Evolutionary conservation across 2,329 filamentous ascomycete species (phyloP), one percentile per base, ranked within the genome.

Genomic region (Fusarium napiforme): DNA sequence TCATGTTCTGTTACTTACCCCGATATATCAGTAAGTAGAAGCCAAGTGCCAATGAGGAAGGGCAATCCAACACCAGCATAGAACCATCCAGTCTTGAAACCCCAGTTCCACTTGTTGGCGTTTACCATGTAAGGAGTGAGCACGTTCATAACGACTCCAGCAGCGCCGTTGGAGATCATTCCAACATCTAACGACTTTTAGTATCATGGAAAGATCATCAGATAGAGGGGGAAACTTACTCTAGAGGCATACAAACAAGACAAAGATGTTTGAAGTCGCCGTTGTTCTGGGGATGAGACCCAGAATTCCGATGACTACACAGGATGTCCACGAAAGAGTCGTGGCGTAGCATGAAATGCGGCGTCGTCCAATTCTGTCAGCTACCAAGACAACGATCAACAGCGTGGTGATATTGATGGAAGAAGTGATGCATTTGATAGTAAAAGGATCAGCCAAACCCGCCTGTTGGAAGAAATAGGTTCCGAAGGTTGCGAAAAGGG

Each of bases 91-190:
- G 80, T 77, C 57, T 81, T 81, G 39, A 79, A 75, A 0, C 77
- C 77, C 79, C 79, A 82, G 46, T 79, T 75, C 63, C 78, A 80
- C 55, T 79, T 69, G 23, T 79, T 74, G 3, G 67, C 69, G 28
- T 81, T 81, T 12, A 82, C 68, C 78, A 81, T 82, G 58, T 79
- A 81, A 0, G 80, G 80, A 19, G 74, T 78, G 8, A 80, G 66
- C 7, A 79, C 62, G 7, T 69, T 77, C 58, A 77, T 78, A 9
- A 78, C 60, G 16, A 81, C 71, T 21, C 59, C 64, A 57, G 75
- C n/a, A 65, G 64, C 64, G 1, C 64, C 64, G 18, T 67, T 67
- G 4, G 64, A 34, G 15, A 52, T 36, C 60, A 67, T 59, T 14
- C 65, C 61, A 14, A 67, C n/a, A 9, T 67, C 65, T 67, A 1